These are phyloP conservation scores for Yueomyces sinensis DNA, from an alignment of 805 yeast species.

Conservation along the genomic window DNA sequence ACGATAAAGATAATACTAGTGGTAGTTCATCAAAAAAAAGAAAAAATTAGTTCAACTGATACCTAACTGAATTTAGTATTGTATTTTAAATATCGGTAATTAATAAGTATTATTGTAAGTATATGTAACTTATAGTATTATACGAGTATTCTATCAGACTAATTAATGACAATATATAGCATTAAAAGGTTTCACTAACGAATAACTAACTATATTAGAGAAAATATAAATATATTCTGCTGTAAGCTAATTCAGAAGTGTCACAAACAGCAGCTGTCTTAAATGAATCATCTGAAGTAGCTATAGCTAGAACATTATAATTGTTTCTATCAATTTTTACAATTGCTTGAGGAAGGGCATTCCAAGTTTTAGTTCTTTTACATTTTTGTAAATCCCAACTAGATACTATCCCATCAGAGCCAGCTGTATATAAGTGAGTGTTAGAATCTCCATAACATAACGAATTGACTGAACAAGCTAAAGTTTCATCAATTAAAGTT, in stretches of 20 bases:
- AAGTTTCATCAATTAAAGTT: slow-evolving; percentile 31
- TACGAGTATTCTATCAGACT: no score
- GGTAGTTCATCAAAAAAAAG: background rate
- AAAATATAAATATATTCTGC: slow-evolving; percentile 12
- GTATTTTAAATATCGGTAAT: no score
- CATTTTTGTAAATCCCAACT: slow-evolving; percentile 82
- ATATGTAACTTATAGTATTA: background rate
- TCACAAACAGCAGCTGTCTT: slow-evolving; percentile 24
- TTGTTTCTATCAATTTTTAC: slow-evolving; percentile 23
- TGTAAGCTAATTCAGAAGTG: slow-evolving; percentile 11
- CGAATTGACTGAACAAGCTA: slow-evolving; percentile 66
- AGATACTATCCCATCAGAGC: slow-evolving; percentile 79
- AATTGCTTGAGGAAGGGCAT: slow-evolving; percentile 27
- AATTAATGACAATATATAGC: no score
- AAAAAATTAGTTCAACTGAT: no score
- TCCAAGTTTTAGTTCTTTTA: slow-evolving; percentile 44
- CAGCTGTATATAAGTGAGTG: slow-evolving; percentile 79
- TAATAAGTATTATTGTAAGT: background rate
- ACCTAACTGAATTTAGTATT: no score
- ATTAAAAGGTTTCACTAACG: no score
- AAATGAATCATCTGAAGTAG: slow-evolving; percentile 37
- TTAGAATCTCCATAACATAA: slow-evolving; percentile 64
- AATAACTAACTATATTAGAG: slow-evolving; percentile 2
- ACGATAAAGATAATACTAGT: background rate
- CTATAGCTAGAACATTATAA: slow-evolving; percentile 27